Evolutionary conservation across 805 yeast genomes (phyloP), one percentile per base, ranked within the genome.

Genomic region (Yamadazyma nakazawae): DNA sequence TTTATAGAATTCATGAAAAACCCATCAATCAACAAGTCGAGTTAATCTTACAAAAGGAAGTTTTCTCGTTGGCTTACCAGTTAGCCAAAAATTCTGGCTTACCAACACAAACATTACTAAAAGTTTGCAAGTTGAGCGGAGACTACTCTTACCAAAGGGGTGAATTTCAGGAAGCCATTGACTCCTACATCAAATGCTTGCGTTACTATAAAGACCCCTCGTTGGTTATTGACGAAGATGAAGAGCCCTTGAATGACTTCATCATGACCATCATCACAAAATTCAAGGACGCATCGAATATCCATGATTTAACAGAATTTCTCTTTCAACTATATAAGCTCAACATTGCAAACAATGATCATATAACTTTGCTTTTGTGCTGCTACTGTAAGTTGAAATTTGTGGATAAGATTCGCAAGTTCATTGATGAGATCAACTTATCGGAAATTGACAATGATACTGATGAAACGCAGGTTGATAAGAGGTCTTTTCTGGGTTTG

Each of bases 361-460:
- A 92, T 62, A 76, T 89, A 5, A 90, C 96, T 0, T 64, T 92
- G 21, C 69, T 91, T 35, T 64, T 91, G 21, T 85, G 92, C 50
- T 82, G 92, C 42, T 82, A 85, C 57, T 87, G 96, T 50, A 89
- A 90, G 58, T 65, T 88, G 55, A 86, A 84, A 50, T 76, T 76
- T 49, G 74, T 72, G 2, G 77, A 74, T 1, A 82, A 82, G 40
- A 68, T 92, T 24, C 74, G 74, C 34, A 54, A 61, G 5, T 89
- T 88, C 55, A 74, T 88, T 19, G 67, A 74, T 2, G 58, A 61
- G 1, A 56, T 78, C 28, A 64, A 67, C 38, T 49, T 69, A 24
- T 37, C 46, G 11, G 56, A 52, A 5, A 52, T 40, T 4, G 49
- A 47, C 8, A 40, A 18, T 21, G 40, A 34, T n/a, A 32, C 2